Evolutionary conservation across 2,329 filamentous ascomycete genomes (phyloP).

Genomic region (Karstenula rhodostoma): DNA sequence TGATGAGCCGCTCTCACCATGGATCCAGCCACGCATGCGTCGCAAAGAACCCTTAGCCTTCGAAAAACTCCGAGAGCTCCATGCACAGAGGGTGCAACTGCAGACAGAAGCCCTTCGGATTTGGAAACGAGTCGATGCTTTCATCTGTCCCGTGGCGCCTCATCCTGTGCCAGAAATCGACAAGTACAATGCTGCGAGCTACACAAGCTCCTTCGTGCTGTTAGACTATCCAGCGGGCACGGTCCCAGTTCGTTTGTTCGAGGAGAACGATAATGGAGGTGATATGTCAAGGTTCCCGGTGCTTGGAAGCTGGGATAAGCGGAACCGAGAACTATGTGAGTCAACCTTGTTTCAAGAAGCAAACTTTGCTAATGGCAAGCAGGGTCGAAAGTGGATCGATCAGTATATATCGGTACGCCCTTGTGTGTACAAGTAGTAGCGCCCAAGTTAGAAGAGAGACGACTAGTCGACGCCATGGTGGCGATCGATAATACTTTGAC

Average conservation of each 20-base stretch:
- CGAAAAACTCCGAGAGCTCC: conserved; percentile 60
- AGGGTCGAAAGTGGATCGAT: conserved; percentile 60
- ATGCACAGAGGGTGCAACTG: conserved; percentile 61
- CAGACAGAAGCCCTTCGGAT: conserved; percentile 65
- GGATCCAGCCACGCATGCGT: conserved; percentile 62
- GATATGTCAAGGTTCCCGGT: conserved; percentile 52
- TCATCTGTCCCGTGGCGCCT: conserved; percentile 70
- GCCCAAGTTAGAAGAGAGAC: conserved; percentile 63
- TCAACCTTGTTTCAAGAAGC: conserved; percentile 24
- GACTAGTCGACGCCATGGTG: conserved; percentile 62
- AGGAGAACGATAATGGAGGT: conserved; percentile 59
- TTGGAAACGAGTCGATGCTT: conserved; percentile 67
- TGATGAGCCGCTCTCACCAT: conserved; percentile 66
- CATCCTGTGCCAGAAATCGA: conserved; percentile 70
- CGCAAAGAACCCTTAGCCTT: conserved; percentile 59
- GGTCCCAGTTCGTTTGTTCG: conserved; percentile 63
- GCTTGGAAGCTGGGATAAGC: conserved; percentile 67
- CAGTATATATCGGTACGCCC: conserved; percentile 62
- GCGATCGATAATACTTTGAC: conserved; percentile 59
- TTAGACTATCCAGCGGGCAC: conserved; percentile 68
- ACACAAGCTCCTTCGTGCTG: conserved; percentile 68
- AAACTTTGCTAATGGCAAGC: conserved; percentile 1
- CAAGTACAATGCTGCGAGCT: conserved; percentile 68
- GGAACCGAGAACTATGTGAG: conserved; percentile 65
- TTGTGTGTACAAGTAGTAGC: conserved; percentile 66